These are phyloP conservation scores for Rhynchosporium graminicola DNA, from an alignment of 2,329 filamentous ascomycete species.

Conservation along the genomic window DNA sequence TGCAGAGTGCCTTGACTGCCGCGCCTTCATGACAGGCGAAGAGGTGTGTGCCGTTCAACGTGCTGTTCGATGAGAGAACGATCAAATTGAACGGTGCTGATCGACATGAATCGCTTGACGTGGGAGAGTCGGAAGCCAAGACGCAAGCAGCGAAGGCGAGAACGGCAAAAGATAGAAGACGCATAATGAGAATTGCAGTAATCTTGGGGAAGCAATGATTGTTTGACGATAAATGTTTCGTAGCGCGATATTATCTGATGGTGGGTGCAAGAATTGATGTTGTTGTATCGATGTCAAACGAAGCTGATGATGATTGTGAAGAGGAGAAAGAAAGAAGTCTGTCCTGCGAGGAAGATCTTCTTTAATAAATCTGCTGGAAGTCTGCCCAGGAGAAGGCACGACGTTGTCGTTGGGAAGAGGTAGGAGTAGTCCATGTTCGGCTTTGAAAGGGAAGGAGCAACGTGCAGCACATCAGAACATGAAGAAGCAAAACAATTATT, in stretches of 20 bases:
- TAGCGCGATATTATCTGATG: not conserved
- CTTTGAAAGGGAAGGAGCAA: not conserved
- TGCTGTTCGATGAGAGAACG: slow-evolving; percentile 41
- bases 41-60: slow-evolving; percentile 44
- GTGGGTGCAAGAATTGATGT: not conserved
- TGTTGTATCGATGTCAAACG: not conserved
- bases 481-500: not conserved
- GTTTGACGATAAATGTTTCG: not conserved
- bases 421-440: not conserved
- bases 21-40: slow-evolving; percentile 50
- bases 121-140: not conserved
- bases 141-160: slow-evolving; percentile 27
- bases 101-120: slow-evolving; percentile 36
- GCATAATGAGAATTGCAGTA: slow-evolving; percentile 25
- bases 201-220: not conserved
- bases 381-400: not conserved
- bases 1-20: slow-evolving; percentile 49
- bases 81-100: slow-evolving; percentile 48
- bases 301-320: not conserved
- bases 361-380: too few relatives aligned
- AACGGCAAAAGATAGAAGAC: slow-evolving; percentile 24
- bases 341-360: too few relatives aligned
- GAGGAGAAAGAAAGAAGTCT: too few relatives aligned
- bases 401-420: not conserved
- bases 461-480: not conserved